Conservation (phyloP, 2,329 filamentous ascomycete genomes). For the Aspergillus persii region DNA sequence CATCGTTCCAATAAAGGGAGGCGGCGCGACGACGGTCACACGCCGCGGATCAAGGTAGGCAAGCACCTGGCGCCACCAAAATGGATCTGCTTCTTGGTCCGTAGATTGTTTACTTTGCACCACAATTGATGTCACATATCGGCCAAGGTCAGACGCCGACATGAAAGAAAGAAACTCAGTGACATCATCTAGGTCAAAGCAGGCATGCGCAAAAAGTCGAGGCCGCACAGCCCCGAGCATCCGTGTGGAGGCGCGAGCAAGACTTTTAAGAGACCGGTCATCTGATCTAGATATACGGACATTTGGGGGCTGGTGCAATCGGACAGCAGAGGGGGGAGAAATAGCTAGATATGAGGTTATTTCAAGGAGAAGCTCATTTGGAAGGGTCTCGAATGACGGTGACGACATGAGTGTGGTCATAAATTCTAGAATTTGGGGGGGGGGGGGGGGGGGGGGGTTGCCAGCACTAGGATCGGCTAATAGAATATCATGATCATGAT, state of each 20-base stretch:
- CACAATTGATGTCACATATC: slow-evolving; percentile 49
- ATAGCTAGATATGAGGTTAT: slow-evolving; percentile 57
- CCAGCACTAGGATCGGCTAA: no score
- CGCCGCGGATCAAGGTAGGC: slow-evolving; percentile 52
- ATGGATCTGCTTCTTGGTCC: slow-evolving; percentile 36
- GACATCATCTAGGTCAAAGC: slow-evolving; percentile 38
- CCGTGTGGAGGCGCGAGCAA: slow-evolving; percentile 53
- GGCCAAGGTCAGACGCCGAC: slow-evolving; percentile 27
- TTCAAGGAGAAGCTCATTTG: slow-evolving; percentile 60
- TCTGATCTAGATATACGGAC: slow-evolving; percentile 41
- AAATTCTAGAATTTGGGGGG: slow-evolving; percentile 1
- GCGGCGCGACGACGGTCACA: slow-evolving; percentile 60
- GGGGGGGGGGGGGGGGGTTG: background rate
- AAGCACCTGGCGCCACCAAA: slow-evolving; percentile 59
- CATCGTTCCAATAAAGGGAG: slow-evolving; percentile 60
- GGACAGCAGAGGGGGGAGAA: slow-evolving; percentile 49
- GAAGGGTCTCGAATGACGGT: slow-evolving; percentile 45
- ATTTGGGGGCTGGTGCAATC: slow-evolving; percentile 52
- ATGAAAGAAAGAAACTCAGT: slow-evolving; percentile 41
- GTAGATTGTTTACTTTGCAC: slow-evolving; percentile 43
- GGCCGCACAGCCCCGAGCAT: slow-evolving; percentile 56
- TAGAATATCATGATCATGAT: background rate
- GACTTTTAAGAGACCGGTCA: slow-evolving; percentile 51
- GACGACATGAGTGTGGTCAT: slow-evolving; percentile 15
- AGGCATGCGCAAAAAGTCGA: slow-evolving; percentile 57